Evolutionary conservation across 1,284 basidiomycete species (phyloP).

Genomic region (Ceratobasidium sp.): DNA sequence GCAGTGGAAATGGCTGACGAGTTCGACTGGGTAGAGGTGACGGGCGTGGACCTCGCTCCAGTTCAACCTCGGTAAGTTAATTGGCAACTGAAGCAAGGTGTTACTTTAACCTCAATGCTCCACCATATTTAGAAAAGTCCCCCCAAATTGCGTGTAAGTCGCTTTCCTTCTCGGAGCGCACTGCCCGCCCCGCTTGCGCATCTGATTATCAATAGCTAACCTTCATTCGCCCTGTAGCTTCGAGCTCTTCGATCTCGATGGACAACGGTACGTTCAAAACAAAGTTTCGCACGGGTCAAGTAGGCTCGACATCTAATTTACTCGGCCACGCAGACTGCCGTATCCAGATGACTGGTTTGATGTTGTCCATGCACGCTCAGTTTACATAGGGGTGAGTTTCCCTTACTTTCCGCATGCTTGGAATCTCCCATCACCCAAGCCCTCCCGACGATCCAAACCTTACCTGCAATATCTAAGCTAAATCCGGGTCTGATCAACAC

Average conservation of each 20-base stretch:
- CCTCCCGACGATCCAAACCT: background rate
- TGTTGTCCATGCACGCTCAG: conserved; percentile 67
- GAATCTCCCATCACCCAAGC: background rate
- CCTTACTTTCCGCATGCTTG: conserved; percentile 7
- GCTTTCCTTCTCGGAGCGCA: background rate
- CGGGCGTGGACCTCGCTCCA: conserved; percentile 71
- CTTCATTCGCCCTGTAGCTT: conserved; percentile 54
- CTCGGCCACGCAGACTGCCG: conserved; percentile 52
- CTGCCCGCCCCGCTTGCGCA: conserved; percentile 39
- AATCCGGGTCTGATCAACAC: conserved; percentile 6
- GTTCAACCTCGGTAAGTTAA: conserved; percentile 65
- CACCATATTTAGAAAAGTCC: conserved; percentile 58
- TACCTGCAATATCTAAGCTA: conserved; percentile 22
- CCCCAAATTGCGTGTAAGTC: conserved; percentile 69
- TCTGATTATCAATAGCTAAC: conserved; percentile 38
- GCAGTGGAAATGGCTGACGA: conserved; percentile 69
- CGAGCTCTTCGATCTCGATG: conserved; percentile 68
- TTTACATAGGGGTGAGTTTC: conserved; percentile 63
- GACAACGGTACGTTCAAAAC: conserved; percentile 44
- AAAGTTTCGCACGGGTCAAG: background rate
- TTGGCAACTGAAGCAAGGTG: conserved; percentile 18
- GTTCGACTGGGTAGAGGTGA: conserved; percentile 67
- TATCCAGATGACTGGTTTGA: conserved; percentile 68
- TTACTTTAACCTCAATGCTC: conserved; percentile 40
- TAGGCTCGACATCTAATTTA: background rate